A percentile compares a stretch with the other conserved stretches of the same genome.
phyloP scores from a whole-genome alignment of 2,329 filamentous ascomycete genomes.

The Cordyceps javanica region DNA sequence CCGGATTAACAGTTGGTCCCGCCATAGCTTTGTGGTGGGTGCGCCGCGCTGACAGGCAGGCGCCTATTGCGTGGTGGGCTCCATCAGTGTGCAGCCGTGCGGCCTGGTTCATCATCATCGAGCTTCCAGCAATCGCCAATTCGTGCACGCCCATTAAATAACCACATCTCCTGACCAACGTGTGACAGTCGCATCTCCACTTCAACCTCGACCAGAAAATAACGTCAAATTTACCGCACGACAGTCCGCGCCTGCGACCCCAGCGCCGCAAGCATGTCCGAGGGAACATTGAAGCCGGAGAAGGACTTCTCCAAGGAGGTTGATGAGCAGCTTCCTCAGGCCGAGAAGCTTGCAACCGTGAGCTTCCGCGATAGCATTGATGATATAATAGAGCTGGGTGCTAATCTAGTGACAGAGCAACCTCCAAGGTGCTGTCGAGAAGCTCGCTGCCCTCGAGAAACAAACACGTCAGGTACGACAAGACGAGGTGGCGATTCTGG shows the following conservation, averaged over 20 bases:
- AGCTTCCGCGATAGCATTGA: slow-evolving; percentile 28
- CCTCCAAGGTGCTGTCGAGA: slow-evolving; percentile 83
- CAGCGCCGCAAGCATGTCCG: slow-evolving; percentile 57
- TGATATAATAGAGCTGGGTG: slow-evolving; percentile 12
- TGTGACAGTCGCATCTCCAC: background rate
- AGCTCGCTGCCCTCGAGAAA: slow-evolving; percentile 87
- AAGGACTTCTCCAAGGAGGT: slow-evolving; percentile 98
- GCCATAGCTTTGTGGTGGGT: background rate
- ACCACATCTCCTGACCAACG: background rate
- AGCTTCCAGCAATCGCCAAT: slow-evolving; percentile 7
- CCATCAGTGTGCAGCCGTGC: background rate
- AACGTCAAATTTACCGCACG: background rate
- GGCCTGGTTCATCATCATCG: slow-evolving; percentile 2
- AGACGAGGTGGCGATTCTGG: background rate
- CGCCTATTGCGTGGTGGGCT: slow-evolving; percentile 12
- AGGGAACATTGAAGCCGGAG: slow-evolving; percentile 82
- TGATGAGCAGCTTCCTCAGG: slow-evolving; percentile 85
- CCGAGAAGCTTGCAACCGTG: slow-evolving; percentile 84
- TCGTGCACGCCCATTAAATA: background rate
- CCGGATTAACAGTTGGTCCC: slow-evolving; percentile 12
- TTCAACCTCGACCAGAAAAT: background rate
- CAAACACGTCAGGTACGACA: slow-evolving; percentile 84
- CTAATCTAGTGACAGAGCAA: slow-evolving; percentile 49
- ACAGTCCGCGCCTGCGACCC: slow-evolving; percentile 3
- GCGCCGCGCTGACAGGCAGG: slow-evolving; percentile 9